Evolutionary conservation across 495 filamentous ascomycete genomes (phyloP).

Genomic region (Aspergillus leporis): DNA sequence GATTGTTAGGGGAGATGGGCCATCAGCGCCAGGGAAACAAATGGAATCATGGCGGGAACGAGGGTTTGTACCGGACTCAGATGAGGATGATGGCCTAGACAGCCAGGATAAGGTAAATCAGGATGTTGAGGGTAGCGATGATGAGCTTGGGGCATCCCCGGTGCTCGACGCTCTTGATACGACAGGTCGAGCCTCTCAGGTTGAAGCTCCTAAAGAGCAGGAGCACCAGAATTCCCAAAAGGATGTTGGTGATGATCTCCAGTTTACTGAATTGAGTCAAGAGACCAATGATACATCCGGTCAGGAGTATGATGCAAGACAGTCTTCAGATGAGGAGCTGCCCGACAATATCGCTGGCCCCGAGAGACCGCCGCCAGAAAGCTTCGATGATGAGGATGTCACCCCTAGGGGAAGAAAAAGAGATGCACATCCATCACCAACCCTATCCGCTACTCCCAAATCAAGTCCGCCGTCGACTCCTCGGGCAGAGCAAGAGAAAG

Average conservation of each 20-base stretch:
- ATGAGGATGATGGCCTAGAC: conserved; percentile 56
- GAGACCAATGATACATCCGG: background rate
- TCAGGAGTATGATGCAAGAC: background rate
- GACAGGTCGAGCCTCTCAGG: background rate
- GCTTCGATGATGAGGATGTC: conserved; percentile 4
- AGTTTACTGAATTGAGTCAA: background rate
- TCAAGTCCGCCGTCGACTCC: conserved; percentile 18
- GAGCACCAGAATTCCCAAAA: background rate
- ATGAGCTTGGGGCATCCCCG: background rate
- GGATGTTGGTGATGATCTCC: background rate
- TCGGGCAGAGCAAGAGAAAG: conserved; percentile 9
- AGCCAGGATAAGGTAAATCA: conserved; percentile 28
- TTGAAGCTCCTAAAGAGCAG: background rate
- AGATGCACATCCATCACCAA: background rate
- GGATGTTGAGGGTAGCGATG: conserved; percentile 11
- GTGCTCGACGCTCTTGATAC: background rate
- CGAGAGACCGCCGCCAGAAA: background rate
- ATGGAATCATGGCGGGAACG: conserved; percentile 64
- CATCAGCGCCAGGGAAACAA: conserved; percentile 39
- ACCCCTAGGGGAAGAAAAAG: background rate
- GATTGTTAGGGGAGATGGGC: conserved; percentile 42
- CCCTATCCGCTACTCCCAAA: conserved; percentile 9
- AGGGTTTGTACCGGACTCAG: conserved; percentile 64
- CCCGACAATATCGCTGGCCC: background rate
- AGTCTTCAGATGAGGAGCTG: background rate